Evolutionary conservation across 192 early-diverging fungal species (phyloP), one percentile per base, ranked within the genome.

Genomic region (Jimgerdemannia flammicorona): DNA sequence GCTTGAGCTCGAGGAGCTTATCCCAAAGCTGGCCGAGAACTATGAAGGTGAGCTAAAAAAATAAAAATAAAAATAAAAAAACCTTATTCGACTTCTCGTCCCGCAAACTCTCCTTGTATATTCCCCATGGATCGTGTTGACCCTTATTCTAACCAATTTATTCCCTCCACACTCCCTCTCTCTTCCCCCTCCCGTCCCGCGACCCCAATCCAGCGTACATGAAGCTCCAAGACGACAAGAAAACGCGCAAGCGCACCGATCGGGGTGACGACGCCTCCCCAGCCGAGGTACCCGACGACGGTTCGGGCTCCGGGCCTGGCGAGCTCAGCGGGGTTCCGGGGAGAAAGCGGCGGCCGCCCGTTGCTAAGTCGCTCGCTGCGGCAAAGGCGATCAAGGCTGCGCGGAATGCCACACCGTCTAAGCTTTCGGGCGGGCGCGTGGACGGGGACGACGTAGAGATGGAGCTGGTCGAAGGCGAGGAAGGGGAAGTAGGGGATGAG

Each of bases 1-100:
- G 8, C n/a, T 81, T 4, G 86, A 85, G 70, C 29, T 86, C 4
- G 84, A 85, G 54, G 77, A 84, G 0, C 74, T 87, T 54, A 11
- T 78, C 4, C 83, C 86, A 40, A 73, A 75, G 64, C 54, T 87
- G 44, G 72, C 68, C 18, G 83, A 83, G 19, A 76, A 79, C 20
- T 78, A 83, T 40, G 54, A 75, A 78, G 83, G 84, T 87, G 83
- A n/a, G 4, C n/a, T 43, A 29, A 42, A 4, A 20, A n/a, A 39
- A 9, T 4, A 42, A 17, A 59, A 17, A 49, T 40, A 44, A 40
- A 59, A 68, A 41, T n/a, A 68, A 41, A 68, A 68, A n/a, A n/a
- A n/a, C n/a, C n/a, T n/a, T n/a, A n/a, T n/a, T n/a, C n/a, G n/a
- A n/a, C n/a, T n/a, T n/a, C n/a, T n/a, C n/a, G n/a, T n/a, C n/a